These are phyloP conservation scores for Citeromyces hawaiiensis DNA, from an alignment of 1,139 yeast genomes.

Conservation along the genomic window DNA sequence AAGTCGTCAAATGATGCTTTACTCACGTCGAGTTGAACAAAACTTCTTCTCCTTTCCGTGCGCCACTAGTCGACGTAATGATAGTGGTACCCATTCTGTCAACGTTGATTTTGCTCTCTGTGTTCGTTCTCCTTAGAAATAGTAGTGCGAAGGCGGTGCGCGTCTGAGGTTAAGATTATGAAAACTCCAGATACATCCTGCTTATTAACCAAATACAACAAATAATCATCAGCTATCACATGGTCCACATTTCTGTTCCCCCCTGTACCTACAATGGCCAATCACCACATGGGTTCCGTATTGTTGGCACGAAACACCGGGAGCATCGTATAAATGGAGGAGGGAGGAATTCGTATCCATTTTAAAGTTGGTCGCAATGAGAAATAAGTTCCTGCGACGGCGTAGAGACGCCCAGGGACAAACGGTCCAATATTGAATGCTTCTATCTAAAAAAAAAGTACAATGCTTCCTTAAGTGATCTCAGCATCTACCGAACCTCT, in stretches of 20 bases:
- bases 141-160: slow-evolving; percentile 44
- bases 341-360: no score
- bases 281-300: slow-evolving; percentile 59
- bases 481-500: no score
- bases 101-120: slow-evolving; percentile 12
- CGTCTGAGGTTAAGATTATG: slow-evolving; percentile 63
- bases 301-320: slow-evolving; percentile 85
- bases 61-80: slow-evolving; percentile 61
- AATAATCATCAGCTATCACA: slow-evolving; percentile 74
- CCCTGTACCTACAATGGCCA: slow-evolving; percentile 72
- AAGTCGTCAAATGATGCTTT: slow-evolving; percentile 4
- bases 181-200: slow-evolving; percentile 34
- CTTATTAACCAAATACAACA: slow-evolving; percentile 60
- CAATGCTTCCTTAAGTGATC: no score
- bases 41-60: slow-evolving; percentile 33
- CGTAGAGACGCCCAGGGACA: no score
- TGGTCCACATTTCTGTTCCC: slow-evolving; percentile 64
- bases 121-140: slow-evolving; percentile 28
- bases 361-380: no score
- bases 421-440: no score
- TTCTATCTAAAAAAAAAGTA: no score
- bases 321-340: slow-evolving; percentile 57
- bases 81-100: slow-evolving; percentile 55
- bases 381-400: no score
- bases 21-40: slow-evolving; percentile 19